These are phyloP conservation scores for Coemansia sp. DNA, from an alignment of 192 early-diverging fungal species.

Conservation along the genomic window DNA sequence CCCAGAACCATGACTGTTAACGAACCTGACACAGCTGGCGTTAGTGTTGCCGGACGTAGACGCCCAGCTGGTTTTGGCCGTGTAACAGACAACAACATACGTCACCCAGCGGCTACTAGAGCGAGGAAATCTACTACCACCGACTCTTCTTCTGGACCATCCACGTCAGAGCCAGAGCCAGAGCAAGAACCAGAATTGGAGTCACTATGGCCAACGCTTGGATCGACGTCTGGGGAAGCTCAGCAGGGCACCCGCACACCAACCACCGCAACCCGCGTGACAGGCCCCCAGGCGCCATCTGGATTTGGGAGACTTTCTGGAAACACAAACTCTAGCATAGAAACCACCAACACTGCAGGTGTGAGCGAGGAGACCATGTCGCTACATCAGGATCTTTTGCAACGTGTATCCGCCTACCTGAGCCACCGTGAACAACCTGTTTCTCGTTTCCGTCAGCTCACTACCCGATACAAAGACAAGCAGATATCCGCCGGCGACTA, in stretches of 20 bases:
- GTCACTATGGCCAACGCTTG: constrained; percentile 40
- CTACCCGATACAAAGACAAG: constrained; percentile 35
- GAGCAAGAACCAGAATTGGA: constrained; percentile 23
- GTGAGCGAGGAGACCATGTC: constrained; percentile 22
- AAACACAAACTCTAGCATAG: neutral
- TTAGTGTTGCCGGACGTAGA: constrained; percentile 45
- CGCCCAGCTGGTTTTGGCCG: constrained; percentile 43
- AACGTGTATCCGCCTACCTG: constrained; percentile 46
- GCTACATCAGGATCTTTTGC: constrained; percentile 41
- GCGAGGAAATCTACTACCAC: neutral
- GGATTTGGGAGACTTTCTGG: constrained; percentile 30
- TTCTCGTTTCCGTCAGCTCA: constrained; percentile 44
- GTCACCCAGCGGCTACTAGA: neutral
- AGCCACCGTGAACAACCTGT: constrained; percentile 53
- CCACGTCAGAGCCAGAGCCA: constrained; percentile 12
- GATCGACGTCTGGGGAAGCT: neutral
- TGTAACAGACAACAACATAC: constrained; percentile 8
- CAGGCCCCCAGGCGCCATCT: constrained; percentile 21
- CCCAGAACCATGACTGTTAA: constrained; percentile 47
- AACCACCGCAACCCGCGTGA: neutral
- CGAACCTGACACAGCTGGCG: constrained; percentile 35
- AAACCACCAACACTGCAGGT: neutral
- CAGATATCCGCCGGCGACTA: constrained; percentile 33
- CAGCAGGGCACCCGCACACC: neutral
- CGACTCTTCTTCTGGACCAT: neutral